Base-by-base conservation (phyloP, 2,329 filamentous ascomycete genomes). In the Beauveria sp. region DNA sequence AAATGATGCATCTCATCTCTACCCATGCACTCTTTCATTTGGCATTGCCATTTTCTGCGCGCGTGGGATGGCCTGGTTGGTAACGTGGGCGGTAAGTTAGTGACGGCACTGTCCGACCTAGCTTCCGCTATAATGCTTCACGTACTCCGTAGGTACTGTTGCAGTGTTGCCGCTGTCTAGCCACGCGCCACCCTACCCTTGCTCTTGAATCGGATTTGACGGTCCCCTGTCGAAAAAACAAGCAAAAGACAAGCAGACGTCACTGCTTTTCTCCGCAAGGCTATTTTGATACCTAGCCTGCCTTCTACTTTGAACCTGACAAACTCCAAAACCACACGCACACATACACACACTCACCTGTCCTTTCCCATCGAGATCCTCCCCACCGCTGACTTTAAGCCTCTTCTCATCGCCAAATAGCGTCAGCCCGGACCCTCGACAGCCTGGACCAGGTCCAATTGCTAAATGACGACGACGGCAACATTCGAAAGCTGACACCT, bases 401-500 rank as follows among this genome's bases (percentile, higher is more conserved):
- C 65, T 64, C 52, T 46, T 30, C 45, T 24, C 4, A 46, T 28
- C 58, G 54, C 55, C 47, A 30, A 61, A 56, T 38, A 58, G 30
- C 58, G 43, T 53, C 24, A 28, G 22, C 16, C 34, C 34, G 18
- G 18, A 24, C 24, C 63, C 65, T 62, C 66, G 61, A 65, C 66
- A 53, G 59, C 64, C 64, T 58, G 34, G 55, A 63, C 38, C 60
- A 63, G 54, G 62, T 63, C 58, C 63, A 67, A 65, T 66, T 66
- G 60, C 65, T 70, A 67, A 67, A 75, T 73, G 71, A 65, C 69
- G 65, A 67, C 61, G 70, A 65, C 69, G 65, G 67, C 60, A 63
- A 66, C 46, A 63, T 66, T 61, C 70, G 69, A 63, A 74, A 73
- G 52, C 68, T 79, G 65, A 68, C 72, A 49, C 71, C 72, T 59